Percentiles rank a stretch among this genome's conserved stretches.
Evolutionary conservation across 768 basidiomycete genomes (phyloP).

Genomic region (Russula olivacea): DNA sequence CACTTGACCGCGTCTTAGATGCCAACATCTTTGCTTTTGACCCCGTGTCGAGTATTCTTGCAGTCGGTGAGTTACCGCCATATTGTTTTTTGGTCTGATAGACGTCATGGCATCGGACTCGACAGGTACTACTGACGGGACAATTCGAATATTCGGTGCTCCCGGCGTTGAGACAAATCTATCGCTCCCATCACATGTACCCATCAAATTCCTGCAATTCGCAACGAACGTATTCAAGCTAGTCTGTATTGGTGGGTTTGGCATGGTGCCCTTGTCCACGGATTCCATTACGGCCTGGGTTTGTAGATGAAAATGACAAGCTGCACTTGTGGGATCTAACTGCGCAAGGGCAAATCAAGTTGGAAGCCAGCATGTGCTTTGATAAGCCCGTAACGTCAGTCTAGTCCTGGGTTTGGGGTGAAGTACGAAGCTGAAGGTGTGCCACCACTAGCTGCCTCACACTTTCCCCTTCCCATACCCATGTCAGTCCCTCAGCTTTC

Average conservation of each 20-base stretch:
- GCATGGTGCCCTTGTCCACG: neutral
- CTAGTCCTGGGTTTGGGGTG: constrained; percentile 3
- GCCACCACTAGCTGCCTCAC: constrained; percentile 42
- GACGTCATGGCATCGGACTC: neutral
- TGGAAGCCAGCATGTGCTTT: constrained; percentile 45
- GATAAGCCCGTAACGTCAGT: constrained; percentile 39
- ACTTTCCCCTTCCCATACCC: constrained; percentile 63
- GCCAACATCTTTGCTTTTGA: constrained; percentile 52
- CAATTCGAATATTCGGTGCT: constrained; percentile 60
- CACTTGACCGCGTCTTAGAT: constrained; percentile 46
- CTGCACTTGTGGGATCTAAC: constrained; percentile 60
- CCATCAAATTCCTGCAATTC: constrained; percentile 59
- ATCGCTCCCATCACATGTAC: constrained; percentile 37
- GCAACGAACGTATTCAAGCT: constrained; percentile 49
- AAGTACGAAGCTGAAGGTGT: constrained; percentile 5
- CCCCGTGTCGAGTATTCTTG: constrained; percentile 55
- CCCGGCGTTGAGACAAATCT: constrained; percentile 56
- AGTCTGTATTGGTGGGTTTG: constrained; percentile 52
- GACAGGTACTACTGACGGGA: constrained; percentile 58
- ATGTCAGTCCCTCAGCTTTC: constrained; percentile 42
- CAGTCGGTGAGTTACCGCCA: constrained; percentile 41
- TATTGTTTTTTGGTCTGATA: neutral
- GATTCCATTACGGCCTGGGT: neutral
- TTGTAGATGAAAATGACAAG: constrained; percentile 44
- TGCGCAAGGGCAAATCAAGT: constrained; percentile 46